These are phyloP conservation scores for Cytospora schulzeri DNA, from an alignment of 2,329 filamentous ascomycete genomes.

Conservation along the genomic window DNA sequence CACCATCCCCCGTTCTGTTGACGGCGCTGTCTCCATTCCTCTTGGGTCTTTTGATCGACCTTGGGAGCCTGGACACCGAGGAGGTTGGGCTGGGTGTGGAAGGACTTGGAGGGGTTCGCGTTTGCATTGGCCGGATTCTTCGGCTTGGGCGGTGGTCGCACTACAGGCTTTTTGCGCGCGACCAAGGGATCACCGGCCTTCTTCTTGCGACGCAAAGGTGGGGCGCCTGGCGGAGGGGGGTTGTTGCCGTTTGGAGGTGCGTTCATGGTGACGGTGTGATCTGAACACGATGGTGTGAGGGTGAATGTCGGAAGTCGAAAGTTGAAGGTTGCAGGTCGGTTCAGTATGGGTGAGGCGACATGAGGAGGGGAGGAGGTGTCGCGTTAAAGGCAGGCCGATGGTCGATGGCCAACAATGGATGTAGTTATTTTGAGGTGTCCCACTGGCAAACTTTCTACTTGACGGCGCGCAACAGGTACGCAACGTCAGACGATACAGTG, in stretches of 20 bases:
- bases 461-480: neutral
- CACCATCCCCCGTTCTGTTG: constrained; percentile 60
- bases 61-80: constrained; percentile 31
- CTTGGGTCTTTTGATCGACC: constrained; percentile 33
- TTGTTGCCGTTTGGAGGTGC: constrained; percentile 39
- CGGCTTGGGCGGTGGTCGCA: constrained; percentile 37
- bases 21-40: constrained; percentile 45
- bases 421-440: neutral
- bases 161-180: constrained; percentile 56
- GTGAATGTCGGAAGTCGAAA: neutral
- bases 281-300: neutral
- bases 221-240: constrained; percentile 30
- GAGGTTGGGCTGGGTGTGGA: constrained; percentile 25
- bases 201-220: constrained; percentile 47
- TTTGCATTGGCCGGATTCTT: constrained; percentile 32
- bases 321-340: neutral
- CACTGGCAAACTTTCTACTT: neutral
- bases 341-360: neutral
- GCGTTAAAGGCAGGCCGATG: neutral
- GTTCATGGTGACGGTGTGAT: constrained; percentile 44
- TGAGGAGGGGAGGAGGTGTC: constrained; percentile 7
- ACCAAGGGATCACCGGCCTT: constrained; percentile 65
- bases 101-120: constrained; percentile 31
- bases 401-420: neutral
- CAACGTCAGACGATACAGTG: neutral